Evolutionary conservation across 768 basidiomycete species (phyloP).

Genomic region (Mycena galopus): DNA sequence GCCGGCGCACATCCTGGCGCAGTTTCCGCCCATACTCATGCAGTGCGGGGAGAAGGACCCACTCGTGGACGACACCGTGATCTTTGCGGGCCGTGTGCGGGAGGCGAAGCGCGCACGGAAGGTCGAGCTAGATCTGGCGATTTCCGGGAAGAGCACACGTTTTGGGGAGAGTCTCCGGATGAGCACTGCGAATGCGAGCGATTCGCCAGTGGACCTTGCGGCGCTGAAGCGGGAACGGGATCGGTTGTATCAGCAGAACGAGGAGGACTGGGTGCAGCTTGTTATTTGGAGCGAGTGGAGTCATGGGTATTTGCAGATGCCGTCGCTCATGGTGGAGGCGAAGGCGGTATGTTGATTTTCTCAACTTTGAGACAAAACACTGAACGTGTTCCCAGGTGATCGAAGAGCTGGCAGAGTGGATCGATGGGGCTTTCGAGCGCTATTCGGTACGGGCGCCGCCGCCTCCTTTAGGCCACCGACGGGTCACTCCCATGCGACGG

Average conservation of each 20-base stretch:
- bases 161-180: conserved; percentile 76
- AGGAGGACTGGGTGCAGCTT: conserved; percentile 96
- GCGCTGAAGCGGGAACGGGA: conserved; percentile 71
- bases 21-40: conserved; percentile 94
- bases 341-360: conserved; percentile 59
- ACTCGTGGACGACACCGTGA: conserved; percentile 97
- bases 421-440: conserved; percentile 78
- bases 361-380: background rate
- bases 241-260: conserved; percentile 74
- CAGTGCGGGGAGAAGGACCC: conserved; percentile 96
- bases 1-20: conserved; percentile 84
- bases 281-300: conserved; percentile 97
- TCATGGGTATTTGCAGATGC: conserved; percentile 98
- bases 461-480: conserved; percentile 17
- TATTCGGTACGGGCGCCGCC: conserved; percentile 36
- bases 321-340: conserved; percentile 85
- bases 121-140: conserved; percentile 73
- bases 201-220: conserved; percentile 47
- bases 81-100: conserved; percentile 94
- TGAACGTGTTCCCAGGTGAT: conserved; percentile 60
- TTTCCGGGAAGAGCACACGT: conserved; percentile 72
- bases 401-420: conserved; percentile 92
- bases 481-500: background rate
- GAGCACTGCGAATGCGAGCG: conserved; percentile 55
- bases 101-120: conserved; percentile 93